Conservation (phyloP, 176 grass and related monocot genomes). For the Bonia amplexicaulis region DNA sequence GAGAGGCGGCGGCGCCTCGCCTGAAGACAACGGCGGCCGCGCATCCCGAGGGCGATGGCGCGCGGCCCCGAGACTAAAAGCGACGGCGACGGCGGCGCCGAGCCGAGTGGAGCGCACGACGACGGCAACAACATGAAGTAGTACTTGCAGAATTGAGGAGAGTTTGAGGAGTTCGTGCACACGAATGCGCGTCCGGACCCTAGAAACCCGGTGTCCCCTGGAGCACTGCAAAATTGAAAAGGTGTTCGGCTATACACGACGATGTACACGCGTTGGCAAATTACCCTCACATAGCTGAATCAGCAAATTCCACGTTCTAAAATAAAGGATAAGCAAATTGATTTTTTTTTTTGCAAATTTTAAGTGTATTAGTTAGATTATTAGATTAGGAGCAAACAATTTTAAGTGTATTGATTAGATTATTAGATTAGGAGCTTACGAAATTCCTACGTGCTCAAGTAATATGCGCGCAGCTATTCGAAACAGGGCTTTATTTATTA, state of each 20-base stretch:
- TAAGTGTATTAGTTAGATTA: not conserved
- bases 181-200: constrained; percentile 62
- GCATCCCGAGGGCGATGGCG: too few relatives aligned
- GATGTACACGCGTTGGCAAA: constrained; percentile 13
- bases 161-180: constrained; percentile 70
- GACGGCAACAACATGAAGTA: too few relatives aligned
- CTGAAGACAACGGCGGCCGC: too few relatives aligned
- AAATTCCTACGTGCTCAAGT: not conserved
- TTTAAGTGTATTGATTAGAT: not conserved
- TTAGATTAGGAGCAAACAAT: not conserved
- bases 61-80: too few relatives aligned
- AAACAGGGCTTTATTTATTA: not conserved
- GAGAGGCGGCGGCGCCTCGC: too few relatives aligned
- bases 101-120: too few relatives aligned
- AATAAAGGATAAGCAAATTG: not conserved
- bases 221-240: constrained; percentile 10
- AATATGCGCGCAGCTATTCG: not conserved
- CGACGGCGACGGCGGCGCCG: too few relatives aligned
- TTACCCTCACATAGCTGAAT: not conserved
- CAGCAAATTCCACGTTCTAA: not conserved
- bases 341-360: not conserved
- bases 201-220: constrained; percentile 43
- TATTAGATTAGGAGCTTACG: not conserved
- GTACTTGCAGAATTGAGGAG: not conserved
- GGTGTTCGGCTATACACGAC: constrained; percentile 21